These are phyloP conservation scores for Leccinum rimulosum DNA, from an alignment of 768 basidiomycete species.

Conservation along the genomic window DNA sequence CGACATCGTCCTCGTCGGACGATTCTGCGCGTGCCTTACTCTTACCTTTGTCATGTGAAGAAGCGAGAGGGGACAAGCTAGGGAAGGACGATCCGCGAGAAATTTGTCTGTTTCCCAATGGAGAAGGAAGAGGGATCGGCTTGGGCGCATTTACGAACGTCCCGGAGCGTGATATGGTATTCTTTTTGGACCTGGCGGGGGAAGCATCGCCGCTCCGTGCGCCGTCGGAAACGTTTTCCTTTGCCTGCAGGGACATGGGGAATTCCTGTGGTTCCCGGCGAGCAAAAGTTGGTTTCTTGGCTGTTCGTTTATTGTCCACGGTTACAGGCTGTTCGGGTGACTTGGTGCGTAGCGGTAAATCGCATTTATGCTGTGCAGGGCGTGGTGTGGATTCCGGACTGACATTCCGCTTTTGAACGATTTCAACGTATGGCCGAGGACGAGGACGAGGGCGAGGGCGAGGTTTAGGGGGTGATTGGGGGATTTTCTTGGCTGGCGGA, in stretches of 20 bases:
- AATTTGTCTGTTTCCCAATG: constrained; percentile 9
- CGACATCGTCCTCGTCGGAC: constrained; percentile 1
- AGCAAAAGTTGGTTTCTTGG: constrained; percentile 7
- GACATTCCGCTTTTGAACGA: not conserved
- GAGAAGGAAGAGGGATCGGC: constrained; percentile 22
- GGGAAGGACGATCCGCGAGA: constrained; percentile 20
- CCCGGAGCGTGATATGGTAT: constrained; percentile 7
- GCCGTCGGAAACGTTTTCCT: constrained; percentile 20
- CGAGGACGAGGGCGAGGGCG: constrained; percentile 25
- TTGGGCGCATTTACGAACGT: not conserved
- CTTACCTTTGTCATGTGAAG: constrained; percentile 20
- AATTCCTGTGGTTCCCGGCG: constrained; percentile 23
- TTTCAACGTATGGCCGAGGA: constrained; percentile 14
- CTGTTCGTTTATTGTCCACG: not conserved
- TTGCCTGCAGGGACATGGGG: constrained; percentile 22
- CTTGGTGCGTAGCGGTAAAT: constrained; percentile 6
- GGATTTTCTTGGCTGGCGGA: not conserved
- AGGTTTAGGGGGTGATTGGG: not conserved
- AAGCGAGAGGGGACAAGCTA: constrained; percentile 23
- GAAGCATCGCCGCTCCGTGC: constrained; percentile 9
- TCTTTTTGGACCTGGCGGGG: constrained; percentile 13
- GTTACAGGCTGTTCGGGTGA: constrained; percentile 2
- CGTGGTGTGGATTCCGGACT: constrained; percentile 23
- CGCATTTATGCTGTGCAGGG: not conserved
- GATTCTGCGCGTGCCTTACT: constrained; percentile 12